These are phyloP conservation scores for Podaxis sp. DNA, from an alignment of 768 basidiomycete genomes.

Conservation along the genomic window DNA sequence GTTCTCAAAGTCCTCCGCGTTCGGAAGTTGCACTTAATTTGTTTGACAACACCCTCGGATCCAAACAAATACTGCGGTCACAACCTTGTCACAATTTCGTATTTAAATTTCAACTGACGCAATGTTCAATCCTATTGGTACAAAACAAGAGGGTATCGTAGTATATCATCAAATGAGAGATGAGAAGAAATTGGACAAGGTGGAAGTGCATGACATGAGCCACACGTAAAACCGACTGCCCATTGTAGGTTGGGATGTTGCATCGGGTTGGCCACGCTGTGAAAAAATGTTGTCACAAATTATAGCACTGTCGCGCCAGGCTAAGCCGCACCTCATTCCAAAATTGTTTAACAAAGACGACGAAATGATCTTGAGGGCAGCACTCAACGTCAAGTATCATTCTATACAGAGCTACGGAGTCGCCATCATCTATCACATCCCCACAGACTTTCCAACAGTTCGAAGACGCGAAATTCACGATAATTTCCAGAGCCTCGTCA, in stretches of 20 bases:
- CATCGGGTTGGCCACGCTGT: too few relatives aligned
- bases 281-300: too few relatives aligned
- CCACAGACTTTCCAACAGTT: background rate
- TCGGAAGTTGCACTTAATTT: background rate
- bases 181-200: background rate
- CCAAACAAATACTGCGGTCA: background rate
- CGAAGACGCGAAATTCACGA: background rate
- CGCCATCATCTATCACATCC: background rate
- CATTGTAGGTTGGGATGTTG: too few relatives aligned
- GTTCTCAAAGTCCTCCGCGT: background rate
- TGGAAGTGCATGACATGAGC: background rate
- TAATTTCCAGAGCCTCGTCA: background rate
- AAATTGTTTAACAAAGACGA: background rate
- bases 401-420: too few relatives aligned
- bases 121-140: too few relatives aligned
- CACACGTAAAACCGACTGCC: background rate
- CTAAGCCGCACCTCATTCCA: too few relatives aligned
- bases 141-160: too few relatives aligned
- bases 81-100: background rate
- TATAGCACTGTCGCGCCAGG: too few relatives aligned
- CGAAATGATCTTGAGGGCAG: background rate
- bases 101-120: too few relatives aligned
- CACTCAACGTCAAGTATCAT: background rate
- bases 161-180: background rate
- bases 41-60: conserved; percentile 5